phyloP scores from a whole-genome alignment of 1,284 basidiomycete genomes.

The Vanrija sp. region DNA sequence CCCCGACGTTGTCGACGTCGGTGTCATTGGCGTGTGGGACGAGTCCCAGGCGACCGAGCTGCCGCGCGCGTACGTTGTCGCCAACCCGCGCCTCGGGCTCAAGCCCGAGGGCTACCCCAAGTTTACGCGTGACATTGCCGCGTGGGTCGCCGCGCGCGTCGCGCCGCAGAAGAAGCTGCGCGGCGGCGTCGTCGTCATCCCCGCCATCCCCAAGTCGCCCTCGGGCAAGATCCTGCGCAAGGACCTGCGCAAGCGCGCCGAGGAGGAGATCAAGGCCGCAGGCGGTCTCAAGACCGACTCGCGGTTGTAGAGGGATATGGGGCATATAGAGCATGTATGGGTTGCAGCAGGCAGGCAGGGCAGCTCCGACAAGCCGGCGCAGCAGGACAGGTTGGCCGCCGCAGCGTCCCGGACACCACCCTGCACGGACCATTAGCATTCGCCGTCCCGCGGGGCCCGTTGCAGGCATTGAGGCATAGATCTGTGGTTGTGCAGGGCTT shows the following conservation, averaged over 20 bases:
- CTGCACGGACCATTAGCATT: too few relatives aligned
- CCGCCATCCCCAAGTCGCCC: slow-evolving; percentile 50
- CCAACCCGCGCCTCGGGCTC: slow-evolving; percentile 70
- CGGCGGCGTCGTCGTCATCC: slow-evolving; percentile 51
- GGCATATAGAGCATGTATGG: too few relatives aligned
- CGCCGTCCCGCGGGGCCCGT: too few relatives aligned
- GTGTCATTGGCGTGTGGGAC: slow-evolving; percentile 64
- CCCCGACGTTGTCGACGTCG: slow-evolving; percentile 64
- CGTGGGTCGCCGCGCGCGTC: slow-evolving; percentile 61
- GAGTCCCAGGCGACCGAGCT: slow-evolving; percentile 66
- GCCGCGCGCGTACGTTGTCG: slow-evolving; percentile 55
- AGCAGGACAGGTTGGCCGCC: too few relatives aligned
- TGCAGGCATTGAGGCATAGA: too few relatives aligned
- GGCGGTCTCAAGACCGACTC: not conserved
- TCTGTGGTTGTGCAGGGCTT: too few relatives aligned
- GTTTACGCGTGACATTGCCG: slow-evolving; percentile 51
- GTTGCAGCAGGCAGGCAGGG: too few relatives aligned
- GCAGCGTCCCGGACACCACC: too few relatives aligned
- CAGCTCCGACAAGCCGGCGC: too few relatives aligned
- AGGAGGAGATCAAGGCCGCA: slow-evolving; percentile 23
- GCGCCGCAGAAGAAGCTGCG: slow-evolving; percentile 51
- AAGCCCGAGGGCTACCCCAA: slow-evolving; percentile 48
- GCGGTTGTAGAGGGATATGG: too few relatives aligned
- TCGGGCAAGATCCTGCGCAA: slow-evolving; percentile 44
- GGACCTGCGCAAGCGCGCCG: slow-evolving; percentile 30